Evolutionary conservation across 768 basidiomycete genomes (phyloP).

Genomic region (Russula lepida): DNA sequence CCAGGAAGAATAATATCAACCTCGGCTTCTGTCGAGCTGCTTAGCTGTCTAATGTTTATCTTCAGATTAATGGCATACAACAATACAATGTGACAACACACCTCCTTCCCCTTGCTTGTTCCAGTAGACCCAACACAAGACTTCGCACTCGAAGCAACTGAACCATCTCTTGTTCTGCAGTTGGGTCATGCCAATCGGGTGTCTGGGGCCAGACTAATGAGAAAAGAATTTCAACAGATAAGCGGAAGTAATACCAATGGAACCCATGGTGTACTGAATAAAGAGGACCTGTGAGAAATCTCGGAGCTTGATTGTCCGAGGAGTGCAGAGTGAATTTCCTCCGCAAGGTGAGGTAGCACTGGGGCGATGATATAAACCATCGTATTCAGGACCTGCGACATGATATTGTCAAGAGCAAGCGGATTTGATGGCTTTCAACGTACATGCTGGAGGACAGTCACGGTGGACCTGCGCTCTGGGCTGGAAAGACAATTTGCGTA

Average conservation of each 20-base stretch:
- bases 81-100: slow-evolving; percentile 29
- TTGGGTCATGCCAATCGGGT: slow-evolving; percentile 51
- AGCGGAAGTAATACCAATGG: slow-evolving; percentile 45
- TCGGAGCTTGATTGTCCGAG: slow-evolving; percentile 8
- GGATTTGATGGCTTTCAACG: slow-evolving; percentile 28
- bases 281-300: slow-evolving; percentile 36
- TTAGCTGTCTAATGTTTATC: slow-evolving; percentile 44
- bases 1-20: slow-evolving; percentile 53
- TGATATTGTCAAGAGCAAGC: neutral
- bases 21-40: slow-evolving; percentile 69
- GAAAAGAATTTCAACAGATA: neutral
- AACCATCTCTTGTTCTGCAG: slow-evolving; percentile 55
- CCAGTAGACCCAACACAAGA: slow-evolving; percentile 57
- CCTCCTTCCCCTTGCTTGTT: slow-evolving; percentile 72
- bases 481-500: slow-evolving; percentile 58
- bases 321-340: slow-evolving; percentile 61
- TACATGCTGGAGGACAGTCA: slow-evolving; percentile 69
- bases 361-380: slow-evolving; percentile 73
- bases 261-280: slow-evolving; percentile 67
- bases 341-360: slow-evolving; percentile 82
- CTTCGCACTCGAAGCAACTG: slow-evolving; percentile 51
- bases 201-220: slow-evolving; percentile 30
- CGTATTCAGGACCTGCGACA: slow-evolving; percentile 49
- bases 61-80: neutral
- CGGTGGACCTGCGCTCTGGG: slow-evolving; percentile 49